Evolutionary conservation across 2,329 filamentous ascomycete genomes (phyloP).

Genomic region (Monosporascus ibericus): DNA sequence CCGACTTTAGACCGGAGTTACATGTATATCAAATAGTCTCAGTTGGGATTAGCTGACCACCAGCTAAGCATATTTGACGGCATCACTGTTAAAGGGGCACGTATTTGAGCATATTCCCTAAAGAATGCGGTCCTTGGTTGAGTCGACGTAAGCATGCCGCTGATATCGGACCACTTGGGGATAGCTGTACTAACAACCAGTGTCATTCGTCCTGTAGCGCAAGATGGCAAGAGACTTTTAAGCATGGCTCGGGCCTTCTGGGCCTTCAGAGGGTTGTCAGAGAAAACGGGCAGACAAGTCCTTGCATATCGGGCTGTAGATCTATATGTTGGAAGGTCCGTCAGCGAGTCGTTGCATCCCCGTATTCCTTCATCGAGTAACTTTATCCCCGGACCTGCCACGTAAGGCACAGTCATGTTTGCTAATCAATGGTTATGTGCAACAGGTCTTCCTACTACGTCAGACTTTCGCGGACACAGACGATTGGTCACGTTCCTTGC

Average conservation of each 20-base stretch:
- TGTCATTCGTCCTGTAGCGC: constrained; percentile 37
- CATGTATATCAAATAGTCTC: not conserved
- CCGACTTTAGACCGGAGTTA: not conserved
- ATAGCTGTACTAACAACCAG: constrained; percentile 1
- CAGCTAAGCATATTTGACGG: not conserved
- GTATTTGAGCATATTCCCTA: not conserved
- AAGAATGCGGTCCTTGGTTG: constrained; percentile 25
- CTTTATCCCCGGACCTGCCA: not conserved
- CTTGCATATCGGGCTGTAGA: constrained; percentile 66
- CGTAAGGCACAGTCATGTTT: no score
- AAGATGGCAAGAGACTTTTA: constrained; percentile 62
- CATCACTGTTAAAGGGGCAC: not conserved
- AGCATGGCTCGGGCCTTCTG: constrained; percentile 49
- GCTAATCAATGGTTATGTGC: constrained; percentile 3
- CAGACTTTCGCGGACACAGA: constrained; percentile 51
- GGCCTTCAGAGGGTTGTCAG: constrained; percentile 60
- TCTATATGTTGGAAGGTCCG: constrained; percentile 88
- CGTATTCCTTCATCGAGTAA: not conserved
- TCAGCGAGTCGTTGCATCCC: not conserved
- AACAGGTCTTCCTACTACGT: constrained; percentile 74
- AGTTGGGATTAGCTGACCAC: not conserved
- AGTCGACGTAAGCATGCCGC: constrained; percentile 21
- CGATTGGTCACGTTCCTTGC: constrained; percentile 63
- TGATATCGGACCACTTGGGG: not conserved
- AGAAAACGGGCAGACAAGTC: constrained; percentile 51